Base-by-base conservation (phyloP, 495 filamentous ascomycete species). In the Margaritispora aquatica region DNA sequence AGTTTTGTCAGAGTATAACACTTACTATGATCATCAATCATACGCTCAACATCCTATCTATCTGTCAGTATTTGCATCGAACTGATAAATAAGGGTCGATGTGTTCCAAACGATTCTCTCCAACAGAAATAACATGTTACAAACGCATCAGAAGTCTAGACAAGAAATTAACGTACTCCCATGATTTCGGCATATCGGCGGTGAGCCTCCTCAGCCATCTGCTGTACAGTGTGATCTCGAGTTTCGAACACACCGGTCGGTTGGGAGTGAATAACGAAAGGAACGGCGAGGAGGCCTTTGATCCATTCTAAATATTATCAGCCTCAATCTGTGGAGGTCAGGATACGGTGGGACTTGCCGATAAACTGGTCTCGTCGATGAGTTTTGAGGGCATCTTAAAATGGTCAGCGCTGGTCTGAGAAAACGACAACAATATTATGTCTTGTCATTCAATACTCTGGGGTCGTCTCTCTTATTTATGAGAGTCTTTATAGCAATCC, bases 221-320 rank as follows among this genome's bases (percentile, higher is more conserved):
- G 74, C 9, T 82, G 75, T 48, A 88, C 81, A 34, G 73, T 81
- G 34, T 80, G 78, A 62, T 79, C 79, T 24, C 78, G 76, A 23
- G 80, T 72, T 51, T 89, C 83, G 61, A 88, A 90, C 27, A 89
- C 79, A 17, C 89, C 88, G 0, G 90, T 93, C 7, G 95, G 95
- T 70, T 97, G 91, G 11, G 92, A 96, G 70, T 96, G 91, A 50
- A 99, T 82, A 51, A 99, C 93, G 68, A 99, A 99, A 0, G 95
- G 95, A 0, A 97, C 93, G 0, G 95, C 95, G 2, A 98, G 78
- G 0, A 98, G 80, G 27, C 92, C 94, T 77, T 95, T 81, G 69
- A 79, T 78, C 77, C 77, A 86, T 76, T 85, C 84, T 82, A 60
- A 24, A 5, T 24, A 50, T 24, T 3, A 24, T 24, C 21, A 50